Evolutionary conservation across 2,329 filamentous ascomycete species (phyloP).

Genomic region (Trichoderma koningii): DNA sequence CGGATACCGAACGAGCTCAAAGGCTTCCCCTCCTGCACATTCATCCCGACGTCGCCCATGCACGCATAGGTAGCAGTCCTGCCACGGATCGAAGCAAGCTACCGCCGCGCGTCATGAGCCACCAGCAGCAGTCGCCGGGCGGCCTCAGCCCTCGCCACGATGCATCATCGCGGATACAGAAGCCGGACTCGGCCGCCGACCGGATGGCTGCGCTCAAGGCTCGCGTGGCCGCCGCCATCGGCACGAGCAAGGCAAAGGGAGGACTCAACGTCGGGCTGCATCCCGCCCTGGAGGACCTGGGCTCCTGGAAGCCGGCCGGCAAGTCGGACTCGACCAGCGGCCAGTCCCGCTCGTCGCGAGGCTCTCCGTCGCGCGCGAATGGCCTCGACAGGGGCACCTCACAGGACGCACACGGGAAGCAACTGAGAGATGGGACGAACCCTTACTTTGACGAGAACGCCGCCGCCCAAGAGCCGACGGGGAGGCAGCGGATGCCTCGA

Average conservation of each 20-base stretch:
- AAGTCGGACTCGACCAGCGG: conserved; percentile 33
- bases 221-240: conserved; percentile 74
- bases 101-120: conserved; percentile 49
- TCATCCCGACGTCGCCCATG: neutral
- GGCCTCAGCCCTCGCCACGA: conserved; percentile 61
- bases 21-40: neutral
- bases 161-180: conserved; percentile 55
- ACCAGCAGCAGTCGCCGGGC: conserved; percentile 48
- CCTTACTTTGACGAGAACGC: conserved; percentile 79
- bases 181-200: conserved; percentile 61
- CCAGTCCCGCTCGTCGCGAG: conserved; percentile 27
- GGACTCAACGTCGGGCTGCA: conserved; percentile 76
- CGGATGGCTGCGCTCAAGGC: conserved; percentile 77
- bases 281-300: conserved; percentile 67
- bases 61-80: neutral
- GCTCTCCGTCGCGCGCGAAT: neutral
- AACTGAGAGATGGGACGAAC: conserved; percentile 49
- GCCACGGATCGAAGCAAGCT: conserved; percentile 9
- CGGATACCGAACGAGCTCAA: no score
- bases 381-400: neutral
- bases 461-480: conserved; percentile 57
- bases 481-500: conserved; percentile 68
- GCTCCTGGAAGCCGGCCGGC: conserved; percentile 51
- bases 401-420: conserved; percentile 27
- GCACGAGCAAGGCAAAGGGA: conserved; percentile 59